Evolutionary conservation across 2,329 filamentous ascomycete genomes (phyloP).

Genomic region (Lecanosticta acicola): DNA sequence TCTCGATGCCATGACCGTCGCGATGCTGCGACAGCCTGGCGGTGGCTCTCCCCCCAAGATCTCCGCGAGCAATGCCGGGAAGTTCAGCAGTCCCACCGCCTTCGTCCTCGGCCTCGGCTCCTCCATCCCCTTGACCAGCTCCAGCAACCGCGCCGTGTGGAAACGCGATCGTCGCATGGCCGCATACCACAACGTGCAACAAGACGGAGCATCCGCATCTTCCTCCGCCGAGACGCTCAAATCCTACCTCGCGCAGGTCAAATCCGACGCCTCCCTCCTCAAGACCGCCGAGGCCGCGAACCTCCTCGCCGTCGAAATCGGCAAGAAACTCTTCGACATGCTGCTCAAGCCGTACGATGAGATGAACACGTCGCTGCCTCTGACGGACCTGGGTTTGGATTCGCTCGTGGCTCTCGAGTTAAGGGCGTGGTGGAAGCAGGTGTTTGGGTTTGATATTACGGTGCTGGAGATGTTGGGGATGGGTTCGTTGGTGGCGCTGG

Average conservation of each 20-base stretch:
- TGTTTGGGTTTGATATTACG: too few relatives aligned
- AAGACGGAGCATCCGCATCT: not conserved
- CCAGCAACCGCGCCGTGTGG: slow-evolving; percentile 1
- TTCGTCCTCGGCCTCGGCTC: not conserved
- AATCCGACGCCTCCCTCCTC: not conserved
- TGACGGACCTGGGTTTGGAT: slow-evolving; percentile 8
- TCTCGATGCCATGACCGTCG: not conserved
- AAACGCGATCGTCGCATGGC: not conserved
- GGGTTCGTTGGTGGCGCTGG: too few relatives aligned
- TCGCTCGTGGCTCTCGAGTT: slow-evolving; percentile 10
- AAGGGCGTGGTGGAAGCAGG: slow-evolving; percentile 10
- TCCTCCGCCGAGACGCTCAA: not conserved
- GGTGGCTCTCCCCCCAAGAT: not conserved
- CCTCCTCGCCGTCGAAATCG: not conserved
- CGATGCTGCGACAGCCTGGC: not conserved
- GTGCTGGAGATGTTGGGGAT: too few relatives aligned
- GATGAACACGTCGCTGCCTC: not conserved
- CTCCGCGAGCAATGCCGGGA: not conserved
- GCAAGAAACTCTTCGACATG: not conserved
- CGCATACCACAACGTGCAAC: not conserved
- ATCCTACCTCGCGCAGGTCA: not conserved
- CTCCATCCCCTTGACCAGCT: not conserved
- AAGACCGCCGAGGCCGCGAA: not conserved
- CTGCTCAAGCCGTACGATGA: not conserved
- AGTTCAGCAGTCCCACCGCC: not conserved